Evolutionary conservation across 306 rosid species (phyloP), one percentile per base, ranked within the genome.

Genomic region (Senna tora): DNA sequence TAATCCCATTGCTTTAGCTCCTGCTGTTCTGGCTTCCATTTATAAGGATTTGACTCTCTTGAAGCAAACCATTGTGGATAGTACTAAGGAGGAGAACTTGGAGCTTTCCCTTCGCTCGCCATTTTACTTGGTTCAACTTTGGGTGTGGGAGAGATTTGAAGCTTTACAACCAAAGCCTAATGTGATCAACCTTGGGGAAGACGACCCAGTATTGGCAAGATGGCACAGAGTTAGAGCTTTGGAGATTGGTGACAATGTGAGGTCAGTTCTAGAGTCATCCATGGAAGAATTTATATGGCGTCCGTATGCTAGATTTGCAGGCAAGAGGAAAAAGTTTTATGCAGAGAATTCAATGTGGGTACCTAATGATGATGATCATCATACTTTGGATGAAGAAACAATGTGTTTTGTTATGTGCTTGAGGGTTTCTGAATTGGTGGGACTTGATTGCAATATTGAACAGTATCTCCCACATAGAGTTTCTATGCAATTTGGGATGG

Each of bases 141-240:
- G 91, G 94, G 83, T 49, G 9, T 86, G 84, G 91, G 94, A 88
- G 75, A 86, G 94, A 46, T 55, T 88, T 67, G 14, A 16, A 15
- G 58, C 58, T 50, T 49, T 87, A 28, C 77, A 79, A 50, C 90
- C 87, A 43, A n/a, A 66, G 7, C 82, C 83, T 0, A 58, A 50
- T 3, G 5, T 12, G 19, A 20, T 51, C 32, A 39, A 34, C 36
- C 0, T 1, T 36, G 81, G 36, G 1, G 71, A n/a, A n/a, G n/a
- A n/a, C n/a, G n/a, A 82, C 28, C 78, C 85, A 39, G 0, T 65
- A 32, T 22, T 84, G 60, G 75, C 78, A 32, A 75, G 76, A 75
- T 85, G 88, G 87, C 72, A 83, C 38, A 46, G 19, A 28, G 79
- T 79, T n/a, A 60, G 5, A 57, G 57, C 75, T 15, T 33, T 58